Conservation (phyloP, 2,329 filamentous ascomycete species). For the Boeremia exigua region DNA sequence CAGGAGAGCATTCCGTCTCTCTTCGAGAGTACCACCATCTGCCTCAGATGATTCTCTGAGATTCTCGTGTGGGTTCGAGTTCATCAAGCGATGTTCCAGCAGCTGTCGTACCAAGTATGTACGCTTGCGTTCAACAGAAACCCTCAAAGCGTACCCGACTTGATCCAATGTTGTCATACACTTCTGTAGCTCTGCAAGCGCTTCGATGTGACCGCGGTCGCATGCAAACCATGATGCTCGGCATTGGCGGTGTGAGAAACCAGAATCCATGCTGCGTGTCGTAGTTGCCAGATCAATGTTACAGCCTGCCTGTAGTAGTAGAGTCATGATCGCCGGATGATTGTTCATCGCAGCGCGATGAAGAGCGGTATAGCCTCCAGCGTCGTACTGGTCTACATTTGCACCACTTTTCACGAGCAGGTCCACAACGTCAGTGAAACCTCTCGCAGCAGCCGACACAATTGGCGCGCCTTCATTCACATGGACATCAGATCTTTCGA, state of each 20-base stretch:
- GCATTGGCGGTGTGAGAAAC: background rate
- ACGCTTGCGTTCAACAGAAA: background rate
- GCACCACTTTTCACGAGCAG: background rate
- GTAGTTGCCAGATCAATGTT: background rate
- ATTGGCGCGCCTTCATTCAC: background rate
- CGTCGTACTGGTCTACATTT: background rate
- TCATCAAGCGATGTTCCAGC: background rate
- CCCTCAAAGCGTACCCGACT: background rate
- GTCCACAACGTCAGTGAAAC: background rate
- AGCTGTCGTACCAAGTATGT: background rate
- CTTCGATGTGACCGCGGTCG: background rate
- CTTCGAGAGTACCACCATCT: background rate
- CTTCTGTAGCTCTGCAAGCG: background rate
- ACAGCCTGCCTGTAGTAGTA: background rate
- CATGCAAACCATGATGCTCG: background rate
- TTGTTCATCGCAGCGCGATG: background rate
- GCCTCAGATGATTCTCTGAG: background rate
- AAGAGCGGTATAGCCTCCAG: background rate
- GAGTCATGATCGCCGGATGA: background rate
- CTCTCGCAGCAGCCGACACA: background rate
- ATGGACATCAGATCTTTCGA: background rate
- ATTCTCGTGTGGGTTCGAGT: background rate
- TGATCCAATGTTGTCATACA: background rate
- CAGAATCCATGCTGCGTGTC: background rate
- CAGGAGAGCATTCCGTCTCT: background rate